Conservation (phyloP, 176 grass and related monocot species). For the Oryza glumipatula region DNA sequence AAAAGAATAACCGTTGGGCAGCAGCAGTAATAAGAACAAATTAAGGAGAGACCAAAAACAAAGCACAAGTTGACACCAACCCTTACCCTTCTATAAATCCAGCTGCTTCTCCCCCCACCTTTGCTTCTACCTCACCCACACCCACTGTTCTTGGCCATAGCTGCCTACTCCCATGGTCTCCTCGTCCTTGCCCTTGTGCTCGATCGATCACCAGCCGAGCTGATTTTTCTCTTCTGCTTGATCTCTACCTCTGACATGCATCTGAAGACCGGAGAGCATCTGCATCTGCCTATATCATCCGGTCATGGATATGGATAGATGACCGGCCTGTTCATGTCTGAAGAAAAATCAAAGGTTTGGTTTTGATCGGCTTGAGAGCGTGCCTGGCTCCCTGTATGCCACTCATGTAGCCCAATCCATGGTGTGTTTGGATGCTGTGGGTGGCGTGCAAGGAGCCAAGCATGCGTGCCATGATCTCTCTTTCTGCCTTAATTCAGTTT, state of each 20-base stretch:
- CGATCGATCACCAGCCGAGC: background rate
- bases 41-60: constrained; percentile 16
- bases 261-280: background rate
- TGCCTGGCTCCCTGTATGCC: constrained; percentile 99
- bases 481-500: constrained; percentile 19
- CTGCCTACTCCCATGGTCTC: constrained; percentile 10
- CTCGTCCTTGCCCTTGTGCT: background rate
- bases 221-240: constrained; percentile 1
- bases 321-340: background rate
- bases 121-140: constrained; percentile 48
- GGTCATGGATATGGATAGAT: constrained; percentile 3
- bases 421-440: constrained; percentile 84
- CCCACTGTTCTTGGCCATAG: constrained; percentile 44
- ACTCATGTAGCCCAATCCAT: constrained; percentile 92
- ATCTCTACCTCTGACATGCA: background rate
- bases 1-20: constrained; percentile 34
- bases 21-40: constrained; percentile 17
- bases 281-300: background rate
- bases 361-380: constrained; percentile 42
- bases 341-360: constrained; percentile 28
- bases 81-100: constrained; percentile 64
- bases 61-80: constrained; percentile 42
- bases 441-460: constrained; percentile 99
- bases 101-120: constrained; percentile 36
- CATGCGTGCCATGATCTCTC: constrained; percentile 61